phyloP scores from a whole-genome alignment of 139 green algal genomes.

The Pleodorina starrii region DNA sequence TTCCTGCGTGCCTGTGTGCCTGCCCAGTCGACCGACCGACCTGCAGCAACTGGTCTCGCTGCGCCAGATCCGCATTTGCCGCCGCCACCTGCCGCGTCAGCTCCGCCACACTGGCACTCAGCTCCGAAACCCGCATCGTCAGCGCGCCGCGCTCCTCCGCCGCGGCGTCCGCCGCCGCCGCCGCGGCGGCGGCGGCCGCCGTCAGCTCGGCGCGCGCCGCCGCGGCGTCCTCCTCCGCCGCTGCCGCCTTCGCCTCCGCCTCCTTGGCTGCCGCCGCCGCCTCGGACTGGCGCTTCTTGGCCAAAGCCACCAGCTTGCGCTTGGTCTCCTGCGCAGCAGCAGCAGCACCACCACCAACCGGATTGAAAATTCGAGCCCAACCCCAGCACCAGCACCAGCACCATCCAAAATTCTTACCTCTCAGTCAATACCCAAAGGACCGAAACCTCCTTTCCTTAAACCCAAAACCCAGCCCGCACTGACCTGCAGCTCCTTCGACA shows the following conservation, averaged over 20 bases:
- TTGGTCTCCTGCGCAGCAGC: slow-evolving; percentile 42
- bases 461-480: no score
- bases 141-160: neutral
- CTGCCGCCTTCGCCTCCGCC: slow-evolving; percentile 20
- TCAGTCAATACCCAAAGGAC: no score
- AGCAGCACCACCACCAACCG: no score
- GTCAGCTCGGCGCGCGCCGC: neutral
- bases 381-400: no score
- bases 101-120: slow-evolving; percentile 9
- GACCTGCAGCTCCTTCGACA: slow-evolving; percentile 29
- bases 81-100: neutral
- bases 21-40: neutral
- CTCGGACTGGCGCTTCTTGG: slow-evolving; percentile 49
- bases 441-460: no score
- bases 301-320: slow-evolving; percentile 49
- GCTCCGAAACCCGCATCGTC: slow-evolving; percentile 13
- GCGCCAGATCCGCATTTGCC: neutral
- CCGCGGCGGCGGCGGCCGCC: neutral
- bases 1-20: neutral
- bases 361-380: no score
- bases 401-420: no score
- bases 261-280: slow-evolving; percentile 30
- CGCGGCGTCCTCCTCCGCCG: slow-evolving; percentile 24
- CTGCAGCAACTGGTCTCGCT: slow-evolving; percentile 30
- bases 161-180: neutral